phyloP scores from a whole-genome alignment of 192 early-diverging fungal species.

The Backusella luteola region DNA sequence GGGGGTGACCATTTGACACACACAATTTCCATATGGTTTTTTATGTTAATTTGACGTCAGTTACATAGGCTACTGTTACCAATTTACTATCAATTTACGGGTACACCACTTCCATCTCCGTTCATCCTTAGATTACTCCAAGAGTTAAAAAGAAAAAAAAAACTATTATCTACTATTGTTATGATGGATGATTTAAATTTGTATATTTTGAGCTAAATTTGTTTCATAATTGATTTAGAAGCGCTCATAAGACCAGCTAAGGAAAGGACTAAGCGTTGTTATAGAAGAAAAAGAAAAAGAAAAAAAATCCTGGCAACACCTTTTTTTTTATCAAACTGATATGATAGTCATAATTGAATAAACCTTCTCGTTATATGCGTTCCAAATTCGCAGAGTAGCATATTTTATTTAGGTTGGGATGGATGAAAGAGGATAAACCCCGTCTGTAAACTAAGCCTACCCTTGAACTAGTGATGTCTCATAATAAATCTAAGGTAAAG shows the following conservation, averaged over 20 bases:
- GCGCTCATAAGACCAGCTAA: neutral
- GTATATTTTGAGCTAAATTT: neutral
- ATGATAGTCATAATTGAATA: neutral
- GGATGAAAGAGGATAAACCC: neutral
- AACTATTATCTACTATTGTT: neutral
- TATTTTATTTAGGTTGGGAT: neutral
- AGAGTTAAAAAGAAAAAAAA: neutral
- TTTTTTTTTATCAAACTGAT: neutral
- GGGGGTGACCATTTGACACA: neutral
- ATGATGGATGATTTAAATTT: neutral
- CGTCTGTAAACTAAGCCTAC: neutral
- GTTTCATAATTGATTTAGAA: neutral
- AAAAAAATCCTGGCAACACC: neutral
- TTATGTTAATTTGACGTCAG: slow-evolving; percentile 7
- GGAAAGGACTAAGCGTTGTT: neutral
- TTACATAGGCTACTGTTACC: neutral
- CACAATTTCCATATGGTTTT: neutral
- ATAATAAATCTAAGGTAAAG: neutral
- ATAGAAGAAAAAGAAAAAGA: neutral
- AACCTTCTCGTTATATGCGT: neutral
- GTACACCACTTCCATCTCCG: neutral
- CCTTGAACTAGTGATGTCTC: neutral
- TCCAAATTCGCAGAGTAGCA: neutral
- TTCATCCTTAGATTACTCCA: neutral
- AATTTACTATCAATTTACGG: neutral